A percentile compares a stretch with the other conserved stretches of the same genome.
Evolutionary conservation across 208 protist genomes (phyloP).

Genomic region (Trypanosoma rangeli): DNA sequence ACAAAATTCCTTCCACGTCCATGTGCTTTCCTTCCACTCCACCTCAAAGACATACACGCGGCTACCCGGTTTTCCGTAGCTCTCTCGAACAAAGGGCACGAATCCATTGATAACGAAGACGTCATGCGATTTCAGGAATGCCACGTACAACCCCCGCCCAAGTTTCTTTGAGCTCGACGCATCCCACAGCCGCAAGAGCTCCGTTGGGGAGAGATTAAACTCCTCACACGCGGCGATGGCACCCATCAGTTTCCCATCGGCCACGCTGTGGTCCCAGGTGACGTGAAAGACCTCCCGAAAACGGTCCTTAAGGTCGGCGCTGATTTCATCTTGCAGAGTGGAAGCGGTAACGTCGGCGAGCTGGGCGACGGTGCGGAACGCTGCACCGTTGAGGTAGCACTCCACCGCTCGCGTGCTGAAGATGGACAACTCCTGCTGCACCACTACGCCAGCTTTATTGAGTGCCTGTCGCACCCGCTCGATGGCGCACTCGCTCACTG

Average conservation of each 20-base stretch:
- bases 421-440: conserved; percentile 35
- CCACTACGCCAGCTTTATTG: conserved; percentile 19
- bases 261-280: conserved; percentile 24
- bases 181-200: conserved; percentile 43
- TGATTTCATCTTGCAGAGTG: conserved; percentile 28
- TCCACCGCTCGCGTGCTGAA: conserved; percentile 34
- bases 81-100: conserved; percentile 47
- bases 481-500: conserved; percentile 33
- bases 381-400: conserved; percentile 26
- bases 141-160: conserved; percentile 40
- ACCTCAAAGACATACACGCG: conserved; percentile 48
- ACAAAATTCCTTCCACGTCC: conserved; percentile 56
- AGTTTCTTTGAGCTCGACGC: conserved; percentile 35
- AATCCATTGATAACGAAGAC: conserved; percentile 81
- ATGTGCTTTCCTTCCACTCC: conserved; percentile 40
- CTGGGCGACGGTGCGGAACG: conserved; percentile 19
- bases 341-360: conserved; percentile 21
- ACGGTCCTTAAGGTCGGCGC: conserved; percentile 24
- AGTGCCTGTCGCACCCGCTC: conserved; percentile 36
- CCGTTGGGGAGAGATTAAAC: conserved; percentile 33
- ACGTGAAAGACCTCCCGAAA: conserved; percentile 37
- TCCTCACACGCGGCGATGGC: conserved; percentile 36
- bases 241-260: conserved; percentile 35
- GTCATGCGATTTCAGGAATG: conserved; percentile 36
- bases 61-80: conserved; percentile 36